Conservation (phyloP, 1,284 basidiomycete genomes). For the Schizopora paradoxa region DNA sequence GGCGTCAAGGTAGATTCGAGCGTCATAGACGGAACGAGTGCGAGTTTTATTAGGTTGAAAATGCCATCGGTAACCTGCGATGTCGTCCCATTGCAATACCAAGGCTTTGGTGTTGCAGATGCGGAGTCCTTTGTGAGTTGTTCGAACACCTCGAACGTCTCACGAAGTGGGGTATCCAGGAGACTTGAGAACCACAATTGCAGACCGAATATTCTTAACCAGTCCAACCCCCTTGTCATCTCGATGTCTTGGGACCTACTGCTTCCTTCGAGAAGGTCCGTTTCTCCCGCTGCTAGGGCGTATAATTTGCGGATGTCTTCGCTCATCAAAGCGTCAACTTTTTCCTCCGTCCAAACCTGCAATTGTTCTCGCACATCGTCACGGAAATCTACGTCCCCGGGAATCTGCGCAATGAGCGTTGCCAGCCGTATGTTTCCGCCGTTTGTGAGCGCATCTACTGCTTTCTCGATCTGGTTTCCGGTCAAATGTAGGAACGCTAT, state of each 20-base stretch:
- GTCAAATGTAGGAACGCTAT: conserved; percentile 76
- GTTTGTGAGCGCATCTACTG: conserved; percentile 73
- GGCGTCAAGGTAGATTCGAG: conserved; percentile 55
- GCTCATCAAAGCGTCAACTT: conserved; percentile 68
- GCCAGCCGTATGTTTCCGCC: conserved; percentile 83
- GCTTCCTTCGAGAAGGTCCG: conserved; percentile 57
- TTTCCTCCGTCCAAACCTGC: conserved; percentile 78
- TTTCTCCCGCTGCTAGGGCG: conserved; percentile 78
- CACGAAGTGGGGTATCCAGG: conserved; percentile 66
- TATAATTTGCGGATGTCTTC: conserved; percentile 77
- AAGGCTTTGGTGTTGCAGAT: conserved; percentile 61
- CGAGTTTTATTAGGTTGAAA: conserved; percentile 78
- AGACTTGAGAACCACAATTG: conserved; percentile 86
- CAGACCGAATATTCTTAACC: conserved; percentile 92
- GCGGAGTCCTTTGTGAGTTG: conserved; percentile 39
- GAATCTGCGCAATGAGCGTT: conserved; percentile 87
- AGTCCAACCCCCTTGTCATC: conserved; percentile 82
- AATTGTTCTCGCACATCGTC: conserved; percentile 78
- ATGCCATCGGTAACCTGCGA: conserved; percentile 57
- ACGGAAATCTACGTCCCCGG: conserved; percentile 74
- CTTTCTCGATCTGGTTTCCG: conserved; percentile 84
- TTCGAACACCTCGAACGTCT: conserved; percentile 70
- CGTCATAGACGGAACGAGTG: conserved; percentile 63
- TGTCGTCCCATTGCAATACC: conserved; percentile 47
- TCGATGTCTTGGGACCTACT: conserved; percentile 56